Evolutionary conservation across 2,329 filamentous ascomycete species (phyloP).

Genomic region (Bisporella sp.): DNA sequence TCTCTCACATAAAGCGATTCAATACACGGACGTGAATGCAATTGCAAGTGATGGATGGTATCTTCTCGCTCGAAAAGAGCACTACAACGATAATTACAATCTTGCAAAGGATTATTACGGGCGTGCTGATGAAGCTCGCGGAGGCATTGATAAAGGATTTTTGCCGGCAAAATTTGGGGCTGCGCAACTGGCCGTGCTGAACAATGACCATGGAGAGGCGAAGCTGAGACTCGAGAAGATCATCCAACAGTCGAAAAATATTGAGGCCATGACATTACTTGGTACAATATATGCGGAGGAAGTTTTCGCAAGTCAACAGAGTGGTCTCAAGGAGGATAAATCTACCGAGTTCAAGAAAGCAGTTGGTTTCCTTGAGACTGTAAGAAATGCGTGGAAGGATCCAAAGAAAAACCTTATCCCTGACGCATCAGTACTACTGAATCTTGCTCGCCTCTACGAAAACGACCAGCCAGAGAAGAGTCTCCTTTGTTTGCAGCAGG

Average conservation of each 20-base stretch:
- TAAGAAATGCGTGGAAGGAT: conserved; percentile 86
- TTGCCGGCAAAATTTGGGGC: conserved; percentile 91
- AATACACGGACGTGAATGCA: conserved; percentile 91
- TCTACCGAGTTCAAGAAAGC: conserved; percentile 80
- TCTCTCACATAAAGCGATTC: conserved; percentile 86
- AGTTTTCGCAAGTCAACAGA: conserved; percentile 71
- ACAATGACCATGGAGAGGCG: conserved; percentile 80
- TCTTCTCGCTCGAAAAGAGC: conserved; percentile 82
- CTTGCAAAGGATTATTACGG: conserved; percentile 82
- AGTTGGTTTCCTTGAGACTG: conserved; percentile 73
- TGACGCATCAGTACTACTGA: conserved; percentile 83
- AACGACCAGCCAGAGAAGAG: conserved; percentile 80
- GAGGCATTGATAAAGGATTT: conserved; percentile 84
- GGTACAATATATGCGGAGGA: conserved; percentile 93
- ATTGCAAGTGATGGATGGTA: conserved; percentile 99
- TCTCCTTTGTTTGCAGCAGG: conserved; percentile 82
- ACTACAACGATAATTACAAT: conserved; percentile 68
- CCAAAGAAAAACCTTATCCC: conserved; percentile 75
- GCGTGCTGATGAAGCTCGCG: conserved; percentile 83
- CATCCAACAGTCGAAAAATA: conserved; percentile 71
- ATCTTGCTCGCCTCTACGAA: conserved; percentile 88
- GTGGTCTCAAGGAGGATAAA: conserved; percentile 77
- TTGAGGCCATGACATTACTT: conserved; percentile 87
- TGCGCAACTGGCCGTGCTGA: conserved; percentile 80
- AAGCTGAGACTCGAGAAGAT: conserved; percentile 95